These are phyloP conservation scores for Bipolaris sorokiniana DNA, from an alignment of 2,329 filamentous ascomycete genomes.

Conservation along the genomic window DNA sequence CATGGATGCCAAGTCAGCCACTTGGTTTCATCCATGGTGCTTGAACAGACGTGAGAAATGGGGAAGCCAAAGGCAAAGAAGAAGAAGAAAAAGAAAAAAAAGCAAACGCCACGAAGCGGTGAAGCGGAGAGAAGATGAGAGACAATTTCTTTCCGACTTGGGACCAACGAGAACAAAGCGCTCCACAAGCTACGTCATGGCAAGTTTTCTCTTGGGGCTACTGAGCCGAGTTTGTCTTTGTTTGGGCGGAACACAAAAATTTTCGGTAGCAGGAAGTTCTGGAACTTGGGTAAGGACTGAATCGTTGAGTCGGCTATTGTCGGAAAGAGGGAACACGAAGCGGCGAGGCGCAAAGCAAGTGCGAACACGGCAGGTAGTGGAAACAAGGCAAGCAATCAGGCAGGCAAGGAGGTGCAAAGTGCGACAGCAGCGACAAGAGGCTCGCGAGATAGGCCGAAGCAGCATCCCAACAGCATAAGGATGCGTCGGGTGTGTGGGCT, in stretches of 20 bases:
- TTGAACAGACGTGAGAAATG: slow-evolving; percentile 27
- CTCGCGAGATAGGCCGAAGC: slow-evolving; percentile 14
- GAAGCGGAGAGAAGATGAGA: slow-evolving; percentile 31
- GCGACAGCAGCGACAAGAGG: slow-evolving; percentile 5
- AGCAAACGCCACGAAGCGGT: slow-evolving; percentile 40
- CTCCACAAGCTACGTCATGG: slow-evolving; percentile 36
- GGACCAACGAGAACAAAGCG: not conserved
- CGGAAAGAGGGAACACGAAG: slow-evolving; percentile 10
- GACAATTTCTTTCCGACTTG: slow-evolving; percentile 1
- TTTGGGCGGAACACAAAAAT: slow-evolving; percentile 22
- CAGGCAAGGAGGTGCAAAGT: slow-evolving; percentile 17
- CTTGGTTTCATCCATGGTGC: slow-evolving; percentile 12
- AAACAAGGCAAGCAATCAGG: too few relatives aligned
- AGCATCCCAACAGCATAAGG: slow-evolving; percentile 25
- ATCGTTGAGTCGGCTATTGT: slow-evolving; percentile 31
- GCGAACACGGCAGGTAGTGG: slow-evolving; percentile 17
- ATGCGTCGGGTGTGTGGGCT: slow-evolving; percentile 15
- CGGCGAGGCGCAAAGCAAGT: slow-evolving; percentile 6
- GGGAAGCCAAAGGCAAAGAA: slow-evolving; percentile 20
- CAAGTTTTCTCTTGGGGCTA: slow-evolving; percentile 17
- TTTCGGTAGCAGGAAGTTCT: slow-evolving; percentile 17
- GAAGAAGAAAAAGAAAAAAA: slow-evolving; percentile 12
- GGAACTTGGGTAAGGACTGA: slow-evolving; percentile 23
- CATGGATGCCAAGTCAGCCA: slow-evolving; percentile 16
- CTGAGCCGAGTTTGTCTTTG: slow-evolving; percentile 24